Base-by-base conservation (phyloP, 2,329 filamentous ascomycete genomes). In the Diaporthe longicolla region DNA sequence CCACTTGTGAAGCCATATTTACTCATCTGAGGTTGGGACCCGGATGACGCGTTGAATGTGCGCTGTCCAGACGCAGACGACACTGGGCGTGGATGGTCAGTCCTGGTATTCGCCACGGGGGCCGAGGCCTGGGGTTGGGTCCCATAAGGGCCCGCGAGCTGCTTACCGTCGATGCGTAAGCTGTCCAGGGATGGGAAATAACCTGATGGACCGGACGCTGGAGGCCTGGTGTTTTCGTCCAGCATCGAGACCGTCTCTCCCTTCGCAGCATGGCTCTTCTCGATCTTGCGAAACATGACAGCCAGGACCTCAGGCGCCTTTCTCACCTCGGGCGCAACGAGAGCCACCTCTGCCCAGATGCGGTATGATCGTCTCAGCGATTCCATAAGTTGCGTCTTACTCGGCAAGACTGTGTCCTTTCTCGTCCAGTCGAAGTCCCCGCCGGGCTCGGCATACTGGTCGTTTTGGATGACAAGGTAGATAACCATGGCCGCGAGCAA, bases 401-500 rank as follows among this genome's bases (percentile, higher is more conserved):
- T 82, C 0, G 83, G 81, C 21, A 80, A 75, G 24, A 79, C 77
- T 9, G 78, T 77, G 29, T 80, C 79, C 55, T 80, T 79, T 54
- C 78, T 79, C 74, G 82, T 80, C 84, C 83, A 85, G 74, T 82
- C 80, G 43, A 73, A 72, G 19, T 80, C 78, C 15, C 78, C 80
- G 6, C 81, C 83, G 21, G 77, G 78, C 10, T 86, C 84, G 48
- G 79, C 78, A 74, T 85, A 86, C 52, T 79, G 79, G 26, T 84
- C 82, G 78, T 84, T 86, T 76, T 86, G 85, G 32, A 87, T 78
- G 24, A 87, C 81, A 24, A 92, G 81, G 75, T 89, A 92, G 4
- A 93, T 78, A 19, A 92, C 85, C 86, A 91, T 90, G 71, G 88
- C 87, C 0, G 90, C 90, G 3, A 92, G 84, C 69, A 93, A 82